Conservation (phyloP, 345 rosid genomes). For the Rhodamnia rubescens region DNA sequence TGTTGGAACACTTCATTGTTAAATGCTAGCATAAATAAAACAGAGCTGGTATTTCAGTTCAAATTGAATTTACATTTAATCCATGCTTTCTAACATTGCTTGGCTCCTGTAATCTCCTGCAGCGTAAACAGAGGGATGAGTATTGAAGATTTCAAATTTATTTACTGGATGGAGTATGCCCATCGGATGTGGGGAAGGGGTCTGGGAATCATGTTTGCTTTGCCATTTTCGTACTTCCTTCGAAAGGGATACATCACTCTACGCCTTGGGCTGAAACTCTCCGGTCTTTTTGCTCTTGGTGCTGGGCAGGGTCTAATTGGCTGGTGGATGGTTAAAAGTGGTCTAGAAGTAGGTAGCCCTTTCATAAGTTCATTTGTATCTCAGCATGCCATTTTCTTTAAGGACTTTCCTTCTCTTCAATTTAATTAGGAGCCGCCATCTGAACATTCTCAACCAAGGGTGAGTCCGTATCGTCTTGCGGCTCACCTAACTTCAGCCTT, state of each 20-base stretch:
- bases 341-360: constrained; percentile 60
- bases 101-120: not conserved
- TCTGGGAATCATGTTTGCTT: constrained; percentile 90
- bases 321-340: constrained; percentile 99
- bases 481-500: constrained; percentile 96
- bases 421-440: constrained; percentile 68
- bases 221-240: constrained; percentile 88
- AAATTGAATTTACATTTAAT: not conserved
- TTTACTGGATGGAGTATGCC: constrained; percentile 97
- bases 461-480: constrained; percentile 88
- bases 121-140: constrained; percentile 93
- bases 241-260: constrained; percentile 79
- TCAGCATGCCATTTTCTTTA: not conserved
- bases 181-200: constrained; percentile 99
- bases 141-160: constrained; percentile 86
- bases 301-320: constrained; percentile 97
- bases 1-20: not conserved
- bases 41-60: not conserved
- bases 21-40: not conserved
- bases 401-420: constrained; percentile 2
- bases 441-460: constrained; percentile 81
- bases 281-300: constrained; percentile 82
- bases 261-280: constrained; percentile 69
- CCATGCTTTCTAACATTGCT: not conserved
- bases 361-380: not conserved